Base-by-base conservation (phyloP, 352 stramenopile species). In the Globisporangium ultimum region DNA sequence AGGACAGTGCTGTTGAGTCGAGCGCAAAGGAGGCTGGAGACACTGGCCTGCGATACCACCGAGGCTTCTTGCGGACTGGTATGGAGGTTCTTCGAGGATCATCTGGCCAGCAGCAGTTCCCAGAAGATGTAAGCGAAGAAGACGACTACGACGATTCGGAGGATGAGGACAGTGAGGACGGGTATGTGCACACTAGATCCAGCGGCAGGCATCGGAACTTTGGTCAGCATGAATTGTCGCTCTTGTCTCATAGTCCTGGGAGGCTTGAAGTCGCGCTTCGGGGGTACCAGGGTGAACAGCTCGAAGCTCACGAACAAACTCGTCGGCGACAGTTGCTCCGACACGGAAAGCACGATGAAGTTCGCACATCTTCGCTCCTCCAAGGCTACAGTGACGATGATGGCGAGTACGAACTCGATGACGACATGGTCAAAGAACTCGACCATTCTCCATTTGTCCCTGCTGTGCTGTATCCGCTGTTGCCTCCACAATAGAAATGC, bases 381-480 rank as follows among this genome's bases (percentile, higher is more conserved):
- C 51, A 48, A 1, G 48, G 48, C 14, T 60, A 46, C 3, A 22
- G 48, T 38, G 54, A 56, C 13, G 58, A 63, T n/a, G 43, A 53
- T 15, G 61, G 65, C 12, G 32, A 56, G 24, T 36, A 13, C 24
- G 60, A 67, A 0, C 21, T 70, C 8, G 65, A 76, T 40, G 18
- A 22, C 3, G 55, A 74, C 48, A 42, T 84, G 20, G 54, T 66
- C 2, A 36, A 55, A 2, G 63, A 78, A 18, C 58, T 64, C 20
- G 45, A 62, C 46, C 52, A 50, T 42, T 85, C 76, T 28, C 65
- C 50, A 4, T 91, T 89, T 51, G 72, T 81, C 1, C 69, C 77
- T 8, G 74, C 71, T 28, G 71, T 89, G 11, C 42, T 91, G 52
- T 88, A 91, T 58, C 81, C 81, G 11, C 70, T 91, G 10, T 38